phyloP scores from a whole-genome alignment of 768 basidiomycete species.

The Trametes cingulata region DNA sequence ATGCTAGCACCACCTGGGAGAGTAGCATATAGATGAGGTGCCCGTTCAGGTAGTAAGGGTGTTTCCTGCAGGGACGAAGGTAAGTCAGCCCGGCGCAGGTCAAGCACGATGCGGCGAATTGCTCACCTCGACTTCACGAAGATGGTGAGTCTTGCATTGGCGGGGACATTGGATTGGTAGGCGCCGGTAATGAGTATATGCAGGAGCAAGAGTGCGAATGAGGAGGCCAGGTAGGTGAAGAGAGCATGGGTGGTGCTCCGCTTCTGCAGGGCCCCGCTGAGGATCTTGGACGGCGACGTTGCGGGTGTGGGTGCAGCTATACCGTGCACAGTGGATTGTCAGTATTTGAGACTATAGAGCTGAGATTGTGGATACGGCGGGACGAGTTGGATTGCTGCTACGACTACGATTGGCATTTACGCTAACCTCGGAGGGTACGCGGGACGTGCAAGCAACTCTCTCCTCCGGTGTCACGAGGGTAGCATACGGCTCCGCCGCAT shows the following conservation, averaged over 20 bases:
- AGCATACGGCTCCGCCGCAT: too few species aligned
- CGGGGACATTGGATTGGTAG: conserved; percentile 32
- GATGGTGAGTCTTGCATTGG: conserved; percentile 47
- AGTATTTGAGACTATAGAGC: too few species aligned
- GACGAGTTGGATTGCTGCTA: too few species aligned
- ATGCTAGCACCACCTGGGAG: conserved; percentile 51
- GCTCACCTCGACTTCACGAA: conserved; percentile 71
- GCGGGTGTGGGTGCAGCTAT: conserved; percentile 47
- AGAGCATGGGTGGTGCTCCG: conserved; percentile 47
- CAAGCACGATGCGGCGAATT: not conserved
- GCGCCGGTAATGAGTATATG: conserved; percentile 43
- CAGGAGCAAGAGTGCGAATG: conserved; percentile 43
- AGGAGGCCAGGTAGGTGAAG: conserved; percentile 48
- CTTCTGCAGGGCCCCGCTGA: conserved; percentile 50
- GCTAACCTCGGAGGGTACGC: too few species aligned
- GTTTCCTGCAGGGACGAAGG: conserved; percentile 49
- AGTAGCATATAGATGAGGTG: conserved; percentile 59
- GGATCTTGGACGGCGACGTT: conserved; percentile 51
- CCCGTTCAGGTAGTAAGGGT: conserved; percentile 74
- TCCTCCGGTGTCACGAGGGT: too few species aligned
- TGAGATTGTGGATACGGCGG: conserved; percentile 18
- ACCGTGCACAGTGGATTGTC: not conserved
- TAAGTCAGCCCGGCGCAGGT: not conserved
- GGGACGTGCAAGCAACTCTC: too few species aligned
- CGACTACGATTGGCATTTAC: too few species aligned